Evolutionary conservation across 768 basidiomycete species (phyloP), one percentile per base, ranked within the genome.

Genomic region (Pulveroboletus sp.): DNA sequence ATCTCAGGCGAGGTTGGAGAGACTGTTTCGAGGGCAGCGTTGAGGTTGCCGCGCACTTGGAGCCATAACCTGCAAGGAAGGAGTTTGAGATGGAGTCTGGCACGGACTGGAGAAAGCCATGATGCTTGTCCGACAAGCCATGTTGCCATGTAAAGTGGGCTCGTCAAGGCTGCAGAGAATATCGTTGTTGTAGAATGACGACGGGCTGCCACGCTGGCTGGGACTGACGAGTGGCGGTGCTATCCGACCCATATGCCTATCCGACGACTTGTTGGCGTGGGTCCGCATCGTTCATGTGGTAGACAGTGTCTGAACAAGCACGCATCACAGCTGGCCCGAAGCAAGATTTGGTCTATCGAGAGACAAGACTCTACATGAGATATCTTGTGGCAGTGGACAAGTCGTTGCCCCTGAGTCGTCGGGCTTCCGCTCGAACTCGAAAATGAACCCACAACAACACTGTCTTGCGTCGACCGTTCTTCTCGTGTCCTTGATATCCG

Each of bases 1-100:
- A 75, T 54, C 24, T 73, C 67, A 37, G 63, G 59, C 55, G 71
- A 68, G 15, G 70, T 60, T 0, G 71, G 70, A 0, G 74, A 69
- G 11, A 70, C 67, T 6, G 55, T 35, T 18, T 62, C 58, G 7
- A 69, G 60, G 11, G 65, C 57, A 9, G 49, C 15, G 36, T 52
- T 66, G 52, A 65, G 55, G 43, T 65, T 51, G 45, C 39, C 58
- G 9, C 58, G 62, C 5, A 53, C 50, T 11, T 43, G 61, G 18
- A 44, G 44, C 62, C 59, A 64, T 39, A 49, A 12, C 6, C 54
- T 41, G 6, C 54, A 44, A 2, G 49, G 50, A 40, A 52, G 21
- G 41, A 49, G 8, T 39, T 65, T 51, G n/a, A 54, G 51, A 11
- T 46, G 49, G 27, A 54, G 35, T 30, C 63, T 57, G 5, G 51